Base-by-base conservation (phyloP, 2,329 filamentous ascomycete genomes). In the Corinectria fuckeliana region DNA sequence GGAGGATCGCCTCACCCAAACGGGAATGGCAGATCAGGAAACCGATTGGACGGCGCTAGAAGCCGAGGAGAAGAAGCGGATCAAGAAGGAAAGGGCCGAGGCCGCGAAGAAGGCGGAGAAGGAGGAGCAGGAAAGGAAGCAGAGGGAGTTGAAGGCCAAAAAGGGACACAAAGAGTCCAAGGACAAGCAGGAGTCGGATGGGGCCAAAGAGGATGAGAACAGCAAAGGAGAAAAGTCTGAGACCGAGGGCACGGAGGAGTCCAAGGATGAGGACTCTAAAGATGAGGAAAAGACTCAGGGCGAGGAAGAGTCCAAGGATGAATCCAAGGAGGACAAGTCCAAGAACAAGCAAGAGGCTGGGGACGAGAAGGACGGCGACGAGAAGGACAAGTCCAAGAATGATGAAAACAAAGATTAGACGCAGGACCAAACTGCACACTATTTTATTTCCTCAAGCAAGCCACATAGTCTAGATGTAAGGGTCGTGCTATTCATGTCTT, bases 21-120 rank as follows among this genome's bases (percentile, higher is more conserved):
- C 67, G 0, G 74, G 70, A n/a, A 69, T 67, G 25, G 74, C 75
- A 23, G 70, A 78, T 9, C 74, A 76, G 39, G 68, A 73, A 0
- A 74, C 74, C 39, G 74, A 85, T 63, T 85, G 82, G 82, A 72
- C 68, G 6, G 78, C 78, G 70, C 62, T 80, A 8, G 80, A 83
- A 62, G 65, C 73, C 4, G 71, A 79, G 52, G 80, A 82, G 62
- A 77, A 66, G 61, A 65, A 74, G 42, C 75, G 71, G 25, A 57
- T 72, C 0, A 75, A 70, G 62, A 77, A 75, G 66, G 71, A 76
- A 60, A 76, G 78, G 71, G 71, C 77, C 54, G 75, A 77, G 50
- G 72, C 76, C 3, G 75, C 80, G 42, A 76, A 77, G 56, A 72
- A 71, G 49, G 50, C 50, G 4, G 69, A 76, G 57, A 71, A 74